Evolutionary conservation across 805 yeast species (phyloP).

Genomic region (Debaryomyces hansenii): DNA sequence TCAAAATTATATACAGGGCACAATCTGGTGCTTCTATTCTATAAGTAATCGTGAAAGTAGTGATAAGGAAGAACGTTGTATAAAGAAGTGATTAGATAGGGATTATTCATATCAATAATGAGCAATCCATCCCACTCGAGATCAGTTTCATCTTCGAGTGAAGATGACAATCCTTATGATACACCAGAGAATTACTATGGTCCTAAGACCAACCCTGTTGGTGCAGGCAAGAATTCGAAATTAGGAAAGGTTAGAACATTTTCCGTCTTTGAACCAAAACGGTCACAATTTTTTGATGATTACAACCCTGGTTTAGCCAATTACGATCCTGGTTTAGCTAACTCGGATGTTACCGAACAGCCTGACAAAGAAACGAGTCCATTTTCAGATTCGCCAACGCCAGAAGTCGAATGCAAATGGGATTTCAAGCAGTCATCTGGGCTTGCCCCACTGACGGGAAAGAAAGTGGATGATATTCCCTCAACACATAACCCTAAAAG

Average conservation of each 20-base stretch:
- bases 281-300: background rate
- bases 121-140: constrained; percentile 9
- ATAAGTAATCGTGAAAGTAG: no score
- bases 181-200: constrained; percentile 65
- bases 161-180: constrained; percentile 66
- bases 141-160: constrained; percentile 32
- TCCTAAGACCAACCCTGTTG: constrained; percentile 56
- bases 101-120: background rate
- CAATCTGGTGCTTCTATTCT: no score
- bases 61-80: no score
- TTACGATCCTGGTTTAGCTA: background rate
- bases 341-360: background rate
- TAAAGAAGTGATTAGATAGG: no score
- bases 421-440: background rate
- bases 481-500: background rate
- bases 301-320: background rate
- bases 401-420: background rate
- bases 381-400: constrained; percentile 3
- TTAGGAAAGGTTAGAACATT: constrained; percentile 58
- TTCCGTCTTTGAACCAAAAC: constrained; percentile 38
- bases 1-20: no score
- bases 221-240: constrained; percentile 36
- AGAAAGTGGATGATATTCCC: background rate
- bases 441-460: background rate
- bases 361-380: background rate